Percentiles rank a stretch among this genome's conserved stretches.
Conservation (phyloP, 768 basidiomycete species). For the Boletus eberwhitei region DNA sequence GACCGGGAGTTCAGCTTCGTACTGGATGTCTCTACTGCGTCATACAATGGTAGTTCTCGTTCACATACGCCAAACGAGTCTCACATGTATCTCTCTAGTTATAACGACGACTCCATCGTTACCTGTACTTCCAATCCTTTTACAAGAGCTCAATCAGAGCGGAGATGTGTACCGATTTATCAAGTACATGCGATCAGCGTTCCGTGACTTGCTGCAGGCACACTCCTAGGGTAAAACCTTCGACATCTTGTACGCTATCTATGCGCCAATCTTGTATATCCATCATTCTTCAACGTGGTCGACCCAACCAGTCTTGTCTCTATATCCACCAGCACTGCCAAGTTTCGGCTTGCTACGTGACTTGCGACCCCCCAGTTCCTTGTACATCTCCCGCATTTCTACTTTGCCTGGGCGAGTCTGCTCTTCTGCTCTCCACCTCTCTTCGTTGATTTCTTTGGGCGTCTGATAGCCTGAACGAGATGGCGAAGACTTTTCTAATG, state of each 20-base stretch:
- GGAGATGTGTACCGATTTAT: slow-evolving; percentile 72
- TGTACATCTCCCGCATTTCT: slow-evolving; percentile 91
- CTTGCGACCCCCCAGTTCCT: slow-evolving; percentile 85
- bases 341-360: slow-evolving; percentile 70
- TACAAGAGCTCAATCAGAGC: slow-evolving; percentile 69
- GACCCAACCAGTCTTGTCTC: slow-evolving; percentile 82
- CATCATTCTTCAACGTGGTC: slow-evolving; percentile 32
- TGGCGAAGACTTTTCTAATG: slow-evolving; percentile 50
- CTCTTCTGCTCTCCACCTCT: slow-evolving; percentile 62
- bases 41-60: slow-evolving; percentile 58
- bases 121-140: slow-evolving; percentile 60
- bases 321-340: slow-evolving; percentile 54
- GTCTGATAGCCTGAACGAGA: slow-evolving; percentile 66
- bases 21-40: slow-evolving; percentile 61
- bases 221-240: not conserved
- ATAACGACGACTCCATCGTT: slow-evolving; percentile 76
- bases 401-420: slow-evolving; percentile 61
- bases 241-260: not conserved
- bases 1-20: slow-evolving; percentile 70
- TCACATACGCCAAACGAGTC: not conserved
- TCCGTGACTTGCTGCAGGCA: slow-evolving; percentile 29
- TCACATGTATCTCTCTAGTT: slow-evolving; percentile 42
- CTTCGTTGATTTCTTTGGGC: slow-evolving; percentile 74
- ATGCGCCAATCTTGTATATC: not conserved
- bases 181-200: slow-evolving; percentile 57